Percentiles rank a stretch among this genome's conserved stretches.
These are phyloP conservation scores for Botryotinia convoluta DNA, from an alignment of 2,329 filamentous ascomycete genomes.

Conservation along the genomic window DNA sequence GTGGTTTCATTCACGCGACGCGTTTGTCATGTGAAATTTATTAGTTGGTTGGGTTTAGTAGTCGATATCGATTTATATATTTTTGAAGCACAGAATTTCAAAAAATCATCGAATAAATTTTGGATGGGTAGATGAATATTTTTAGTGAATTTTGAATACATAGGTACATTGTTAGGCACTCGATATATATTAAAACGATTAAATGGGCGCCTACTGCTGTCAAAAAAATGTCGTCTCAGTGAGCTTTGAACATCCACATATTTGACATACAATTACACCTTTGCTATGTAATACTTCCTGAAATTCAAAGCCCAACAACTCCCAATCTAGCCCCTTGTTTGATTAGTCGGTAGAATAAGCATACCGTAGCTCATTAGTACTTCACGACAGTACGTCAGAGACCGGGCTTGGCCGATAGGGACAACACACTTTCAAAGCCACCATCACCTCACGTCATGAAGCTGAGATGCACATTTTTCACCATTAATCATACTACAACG, in stretches of 20 bases:
- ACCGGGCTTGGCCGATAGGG: not conserved
- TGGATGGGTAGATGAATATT: too few species aligned
- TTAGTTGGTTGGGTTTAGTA: not conserved
- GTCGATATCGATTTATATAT: not conserved
- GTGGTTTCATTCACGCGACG: not conserved
- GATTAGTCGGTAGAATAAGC: not conserved
- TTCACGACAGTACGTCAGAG: not conserved
- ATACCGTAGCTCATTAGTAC: not conserved
- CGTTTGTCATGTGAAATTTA: not conserved
- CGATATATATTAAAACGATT: not conserved
- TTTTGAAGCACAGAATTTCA: not conserved
- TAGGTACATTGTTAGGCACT: not conserved
- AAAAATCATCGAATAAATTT: not conserved
- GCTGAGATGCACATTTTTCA: not conserved
- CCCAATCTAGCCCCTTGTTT: too few species aligned
- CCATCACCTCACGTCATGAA: not conserved
- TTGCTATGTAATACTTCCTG: not conserved
- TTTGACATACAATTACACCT: not conserved
- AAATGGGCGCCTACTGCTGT: not conserved
- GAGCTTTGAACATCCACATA: not conserved
- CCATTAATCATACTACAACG: not conserved
- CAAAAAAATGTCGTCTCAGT: not conserved
- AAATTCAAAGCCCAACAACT: not conserved
- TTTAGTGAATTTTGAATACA: not conserved
- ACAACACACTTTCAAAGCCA: constrained; percentile 6